These are phyloP conservation scores for Alectoria sarmentosa DNA, from an alignment of 495 filamentous ascomycete species.

Conservation along the genomic window DNA sequence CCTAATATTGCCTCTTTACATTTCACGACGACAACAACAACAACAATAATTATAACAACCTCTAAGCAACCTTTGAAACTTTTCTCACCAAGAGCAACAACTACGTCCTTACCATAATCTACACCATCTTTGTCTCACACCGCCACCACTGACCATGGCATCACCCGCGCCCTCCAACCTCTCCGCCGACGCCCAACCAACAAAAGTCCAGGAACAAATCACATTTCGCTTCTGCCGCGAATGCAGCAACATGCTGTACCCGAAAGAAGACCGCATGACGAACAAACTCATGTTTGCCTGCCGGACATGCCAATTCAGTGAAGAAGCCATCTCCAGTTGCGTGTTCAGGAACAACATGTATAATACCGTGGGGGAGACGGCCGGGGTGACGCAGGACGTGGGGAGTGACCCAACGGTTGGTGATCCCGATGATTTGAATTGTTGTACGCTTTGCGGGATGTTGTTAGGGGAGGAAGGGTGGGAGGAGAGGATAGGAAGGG, in stretches of 20 bases:
- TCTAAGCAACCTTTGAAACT: too few relatives aligned
- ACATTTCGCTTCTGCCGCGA: conserved; percentile 96
- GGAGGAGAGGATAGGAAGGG: conserved; percentile 33
- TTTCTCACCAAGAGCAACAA: background rate
- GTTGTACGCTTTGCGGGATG: conserved; percentile 44
- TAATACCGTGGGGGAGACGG: conserved; percentile 86
- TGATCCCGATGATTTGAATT: conserved; percentile 41
- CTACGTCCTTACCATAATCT: background rate
- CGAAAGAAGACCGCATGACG: conserved; percentile 72
- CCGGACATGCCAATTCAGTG: conserved; percentile 84
- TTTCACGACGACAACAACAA: background rate
- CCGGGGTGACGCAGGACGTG: conserved; percentile 95
- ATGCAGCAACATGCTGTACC: conserved; percentile 98
- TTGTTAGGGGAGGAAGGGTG: conserved; percentile 22
- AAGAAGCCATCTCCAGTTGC: conserved; percentile 75
- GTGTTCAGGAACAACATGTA: conserved; percentile 89
- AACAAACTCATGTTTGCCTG: conserved; percentile 69
- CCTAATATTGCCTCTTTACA: too few relatives aligned
- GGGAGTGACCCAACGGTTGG: conserved; percentile 95
- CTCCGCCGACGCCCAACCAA: conserved; percentile 35
- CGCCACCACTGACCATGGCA: conserved; percentile 29
- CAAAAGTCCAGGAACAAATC: conserved; percentile 62
- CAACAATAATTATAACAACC: background rate
- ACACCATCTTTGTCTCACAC: background rate
- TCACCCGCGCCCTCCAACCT: conserved; percentile 52